phyloP scores from a whole-genome alignment of 352 stramenopile genomes.

The Globisporangium yorkense region DNA sequence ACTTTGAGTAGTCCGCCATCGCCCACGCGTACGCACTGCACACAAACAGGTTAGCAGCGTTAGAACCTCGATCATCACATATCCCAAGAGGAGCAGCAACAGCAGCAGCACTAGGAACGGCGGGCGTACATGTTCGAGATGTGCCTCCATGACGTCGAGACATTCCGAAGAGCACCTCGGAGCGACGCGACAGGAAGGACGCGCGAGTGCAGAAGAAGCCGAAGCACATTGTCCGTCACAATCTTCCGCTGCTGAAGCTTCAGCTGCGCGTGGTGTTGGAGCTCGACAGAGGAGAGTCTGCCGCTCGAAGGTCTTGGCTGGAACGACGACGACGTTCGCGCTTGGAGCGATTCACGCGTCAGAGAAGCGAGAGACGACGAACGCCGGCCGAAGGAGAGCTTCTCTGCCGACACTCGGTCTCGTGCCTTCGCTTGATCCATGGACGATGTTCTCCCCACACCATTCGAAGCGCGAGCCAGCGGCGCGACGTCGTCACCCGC shows the following conservation, averaged over 20 bases:
- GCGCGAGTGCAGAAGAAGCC: constrained; percentile 37
- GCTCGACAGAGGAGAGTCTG: constrained; percentile 2
- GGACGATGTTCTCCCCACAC: neutral
- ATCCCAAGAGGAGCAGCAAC: neutral
- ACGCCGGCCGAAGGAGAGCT: neutral
- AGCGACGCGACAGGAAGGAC: constrained; percentile 26
- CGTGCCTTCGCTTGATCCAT: neutral
- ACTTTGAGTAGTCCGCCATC: constrained; percentile 50
- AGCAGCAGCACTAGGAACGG: neutral
- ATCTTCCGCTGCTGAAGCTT: constrained; percentile 19
- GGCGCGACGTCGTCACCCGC: constrained; percentile 19
- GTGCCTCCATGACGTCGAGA: constrained; percentile 41
- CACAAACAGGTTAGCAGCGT: neutral
- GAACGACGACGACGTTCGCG: neutral
- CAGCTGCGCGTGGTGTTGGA: neutral
- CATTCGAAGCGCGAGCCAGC: constrained; percentile 1
- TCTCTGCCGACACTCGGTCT: neutral
- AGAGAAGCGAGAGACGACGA: constrained; percentile 4
- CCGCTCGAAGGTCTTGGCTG: neutral
- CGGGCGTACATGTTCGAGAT: constrained; percentile 34
- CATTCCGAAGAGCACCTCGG: constrained; percentile 27
- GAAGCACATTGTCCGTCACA: constrained; percentile 28
- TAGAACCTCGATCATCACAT: neutral
- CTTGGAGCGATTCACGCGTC: neutral
- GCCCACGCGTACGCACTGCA: constrained; percentile 44